Evolutionary conservation across 2,329 filamentous ascomycete species (phyloP).

Genomic region (Pyrenophora tritici-repentis): DNA sequence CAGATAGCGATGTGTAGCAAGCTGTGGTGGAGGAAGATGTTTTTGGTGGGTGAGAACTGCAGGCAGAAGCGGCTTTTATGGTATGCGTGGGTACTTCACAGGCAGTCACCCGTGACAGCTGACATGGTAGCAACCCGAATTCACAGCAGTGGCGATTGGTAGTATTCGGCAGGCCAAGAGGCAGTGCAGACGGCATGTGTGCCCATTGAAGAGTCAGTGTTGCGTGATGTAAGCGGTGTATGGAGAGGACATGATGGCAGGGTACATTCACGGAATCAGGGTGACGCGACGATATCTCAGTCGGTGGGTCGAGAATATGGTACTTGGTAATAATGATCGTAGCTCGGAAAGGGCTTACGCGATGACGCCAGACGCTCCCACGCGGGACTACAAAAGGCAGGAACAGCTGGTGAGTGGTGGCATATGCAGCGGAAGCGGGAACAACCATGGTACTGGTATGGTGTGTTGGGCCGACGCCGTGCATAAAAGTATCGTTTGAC

Average conservation of each 20-base stretch:
- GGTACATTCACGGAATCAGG: neutral
- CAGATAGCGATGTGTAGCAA: neutral
- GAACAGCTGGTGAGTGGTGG: neutral
- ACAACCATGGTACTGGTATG: conserved; percentile 1
- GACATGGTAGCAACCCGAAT: conserved; percentile 4
- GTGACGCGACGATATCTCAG: conserved; percentile 16
- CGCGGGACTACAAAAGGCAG: conserved; percentile 2
- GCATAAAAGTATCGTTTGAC: conserved; percentile 18
- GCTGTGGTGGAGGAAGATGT: neutral
- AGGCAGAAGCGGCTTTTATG: conserved; percentile 11
- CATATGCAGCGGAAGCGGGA: neutral
- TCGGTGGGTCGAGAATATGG: conserved; percentile 6
- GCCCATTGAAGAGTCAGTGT: conserved; percentile 3
- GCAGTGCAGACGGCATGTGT: neutral
- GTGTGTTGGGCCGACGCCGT: conserved; percentile 1
- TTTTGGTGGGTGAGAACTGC: neutral
- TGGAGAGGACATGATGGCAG: conserved; percentile 3
- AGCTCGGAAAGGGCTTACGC: conserved; percentile 5
- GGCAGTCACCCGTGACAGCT: conserved; percentile 3
- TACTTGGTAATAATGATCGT: neutral
- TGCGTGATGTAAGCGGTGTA: conserved; percentile 6
- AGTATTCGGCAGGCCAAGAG: conserved; percentile 1
- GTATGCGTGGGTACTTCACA: conserved; percentile 3
- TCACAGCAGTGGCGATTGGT: conserved; percentile 15
- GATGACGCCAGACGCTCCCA: conserved; percentile 3